Conservation (phyloP, 2,329 filamentous ascomycete species). For the Xylariaceae sp. region DNA sequence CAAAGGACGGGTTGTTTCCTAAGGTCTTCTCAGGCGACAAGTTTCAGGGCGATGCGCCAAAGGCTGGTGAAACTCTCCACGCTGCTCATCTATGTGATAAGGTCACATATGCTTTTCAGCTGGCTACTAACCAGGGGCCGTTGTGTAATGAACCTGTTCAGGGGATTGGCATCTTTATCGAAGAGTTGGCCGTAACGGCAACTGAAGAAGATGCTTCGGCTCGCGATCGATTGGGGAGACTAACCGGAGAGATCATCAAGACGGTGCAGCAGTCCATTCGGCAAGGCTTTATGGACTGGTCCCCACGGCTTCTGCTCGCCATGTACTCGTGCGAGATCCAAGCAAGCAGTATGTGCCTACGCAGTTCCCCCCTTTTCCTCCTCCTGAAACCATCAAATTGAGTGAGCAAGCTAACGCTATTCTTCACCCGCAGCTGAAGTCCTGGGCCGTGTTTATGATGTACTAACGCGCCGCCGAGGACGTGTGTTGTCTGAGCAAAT, state of each 20-base stretch:
- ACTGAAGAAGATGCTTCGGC: conserved; percentile 51
- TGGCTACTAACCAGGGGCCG: conserved; percentile 82
- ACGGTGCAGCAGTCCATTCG: conserved; percentile 79
- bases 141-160: conserved; percentile 91
- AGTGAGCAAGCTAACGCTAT: conserved; percentile 7
- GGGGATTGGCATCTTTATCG: conserved; percentile 85
- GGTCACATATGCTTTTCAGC: conserved; percentile 88
- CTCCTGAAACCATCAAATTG: background rate
- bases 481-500: conserved; percentile 85
- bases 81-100: conserved; percentile 79
- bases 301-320: conserved; percentile 85
- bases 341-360: conserved; percentile 68
- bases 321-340: conserved; percentile 99
- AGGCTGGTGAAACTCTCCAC: conserved; percentile 48
- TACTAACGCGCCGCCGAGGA: conserved; percentile 91
- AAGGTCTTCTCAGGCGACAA: conserved; percentile 57
- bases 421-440: conserved; percentile 63
- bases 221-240: conserved; percentile 65
- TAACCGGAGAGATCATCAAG: conserved; percentile 92
- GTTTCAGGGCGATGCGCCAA: conserved; percentile 33
- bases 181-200: conserved; percentile 64
- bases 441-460: conserved; percentile 89
- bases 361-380: background rate
- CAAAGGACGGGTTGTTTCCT: conserved; percentile 62
- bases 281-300: conserved; percentile 90